Evolutionary conservation across 2,329 filamentous ascomycete genomes (phyloP).

Genomic region (Fusarium phyllophilum): DNA sequence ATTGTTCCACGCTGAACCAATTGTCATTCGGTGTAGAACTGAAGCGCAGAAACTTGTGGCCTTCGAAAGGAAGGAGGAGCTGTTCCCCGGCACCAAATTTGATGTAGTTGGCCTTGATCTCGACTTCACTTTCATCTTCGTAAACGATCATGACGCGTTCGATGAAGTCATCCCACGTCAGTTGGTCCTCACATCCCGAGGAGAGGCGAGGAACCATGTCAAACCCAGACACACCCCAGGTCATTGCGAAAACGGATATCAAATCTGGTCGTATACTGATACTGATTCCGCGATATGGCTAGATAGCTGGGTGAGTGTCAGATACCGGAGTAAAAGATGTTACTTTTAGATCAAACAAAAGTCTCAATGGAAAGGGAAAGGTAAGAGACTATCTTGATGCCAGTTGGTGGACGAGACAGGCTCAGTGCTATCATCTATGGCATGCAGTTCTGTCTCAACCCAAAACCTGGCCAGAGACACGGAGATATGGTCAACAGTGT

Average conservation of each 20-base stretch:
- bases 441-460: background rate
- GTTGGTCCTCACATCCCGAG: background rate
- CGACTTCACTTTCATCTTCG: background rate
- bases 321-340: accelerated
- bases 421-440: background rate
- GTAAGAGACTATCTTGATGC: background rate
- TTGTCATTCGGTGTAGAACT: background rate
- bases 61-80: background rate
- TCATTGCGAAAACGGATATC: background rate
- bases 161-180: background rate
- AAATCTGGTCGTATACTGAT: background rate
- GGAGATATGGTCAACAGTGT: accelerated
- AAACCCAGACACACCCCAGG: background rate
- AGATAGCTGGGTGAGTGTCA: accelerated
- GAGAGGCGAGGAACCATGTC: background rate
- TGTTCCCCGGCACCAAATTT: background rate
- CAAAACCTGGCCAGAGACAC: accelerated
- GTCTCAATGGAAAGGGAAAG: accelerated
- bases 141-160: background rate
- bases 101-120: background rate
- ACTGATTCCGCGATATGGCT: background rate
- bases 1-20: accelerated
- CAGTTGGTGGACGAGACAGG: background rate
- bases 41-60: background rate
- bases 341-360: background rate